Conservation (phyloP, 148 eudicot species). For the Spergularia bocconei region DNA sequence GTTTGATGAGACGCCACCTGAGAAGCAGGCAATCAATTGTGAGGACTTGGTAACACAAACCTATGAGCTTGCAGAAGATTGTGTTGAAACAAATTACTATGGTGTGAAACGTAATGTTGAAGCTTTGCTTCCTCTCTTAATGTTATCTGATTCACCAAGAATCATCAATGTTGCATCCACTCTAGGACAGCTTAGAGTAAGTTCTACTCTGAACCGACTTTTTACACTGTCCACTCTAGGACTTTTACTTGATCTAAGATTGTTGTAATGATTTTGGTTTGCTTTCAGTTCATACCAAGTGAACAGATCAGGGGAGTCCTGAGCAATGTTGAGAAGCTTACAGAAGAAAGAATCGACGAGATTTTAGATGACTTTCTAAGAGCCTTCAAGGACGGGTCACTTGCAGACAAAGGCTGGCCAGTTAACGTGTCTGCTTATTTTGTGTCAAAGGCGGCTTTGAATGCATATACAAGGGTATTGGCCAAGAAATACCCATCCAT, state of each 20-base stretch:
- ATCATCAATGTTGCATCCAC: conserved; percentile 33
- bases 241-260: too few species aligned
- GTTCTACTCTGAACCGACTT: neutral
- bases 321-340: conserved; percentile 29
- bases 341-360: conserved; percentile 43
- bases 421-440: conserved; percentile 21
- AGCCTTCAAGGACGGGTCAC: conserved; percentile 30
- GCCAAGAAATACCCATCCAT: conserved; percentile 38
- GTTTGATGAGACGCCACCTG: conserved; percentile 11
- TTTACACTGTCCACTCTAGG: too few species aligned
- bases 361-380: conserved; percentile 37
- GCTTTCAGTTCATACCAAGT: conserved; percentile 19
- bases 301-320: conserved; percentile 34
- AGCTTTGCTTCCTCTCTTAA: conserved; percentile 49
- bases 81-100: conserved; percentile 10
- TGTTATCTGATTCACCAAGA: conserved; percentile 13
- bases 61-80: too few species aligned
- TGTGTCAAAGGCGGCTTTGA: conserved; percentile 41
- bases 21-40: neutral
- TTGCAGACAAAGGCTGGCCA: conserved; percentile 35
- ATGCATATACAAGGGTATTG: conserved; percentile 41
- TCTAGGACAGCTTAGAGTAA: conserved; percentile 39
- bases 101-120: conserved; percentile 44
- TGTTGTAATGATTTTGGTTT: neutral
- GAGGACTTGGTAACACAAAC: conserved; percentile 1